These are phyloP conservation scores for Diaporthe vaccinii DNA, from an alignment of 2,329 filamentous ascomycete species.

Conservation along the genomic window DNA sequence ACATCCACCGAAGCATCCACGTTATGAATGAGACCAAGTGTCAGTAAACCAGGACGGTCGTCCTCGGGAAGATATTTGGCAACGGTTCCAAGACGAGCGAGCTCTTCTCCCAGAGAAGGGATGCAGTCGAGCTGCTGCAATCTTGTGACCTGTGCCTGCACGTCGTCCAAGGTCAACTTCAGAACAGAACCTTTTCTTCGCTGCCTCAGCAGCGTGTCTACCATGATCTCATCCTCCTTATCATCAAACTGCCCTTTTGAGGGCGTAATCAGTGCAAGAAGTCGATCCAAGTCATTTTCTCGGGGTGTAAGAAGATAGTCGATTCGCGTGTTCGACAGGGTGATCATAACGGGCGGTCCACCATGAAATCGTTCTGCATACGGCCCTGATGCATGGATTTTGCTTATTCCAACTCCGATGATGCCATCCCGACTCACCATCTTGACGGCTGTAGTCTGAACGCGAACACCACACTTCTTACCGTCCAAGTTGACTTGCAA, in stretches of 20 bases:
- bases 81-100: constrained; percentile 86
- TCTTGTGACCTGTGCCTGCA: constrained; percentile 74
- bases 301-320: constrained; percentile 81
- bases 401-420: constrained; percentile 80
- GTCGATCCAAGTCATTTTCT: constrained; percentile 83
- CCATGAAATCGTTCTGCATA: constrained; percentile 66
- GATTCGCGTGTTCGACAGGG: constrained; percentile 75
- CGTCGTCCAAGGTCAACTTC: constrained; percentile 74
- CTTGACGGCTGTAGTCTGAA: constrained; percentile 87
- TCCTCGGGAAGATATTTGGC: constrained; percentile 97
- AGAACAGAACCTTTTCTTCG: constrained; percentile 88
- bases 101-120: constrained; percentile 80
- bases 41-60: constrained; percentile 89
- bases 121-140: constrained; percentile 77
- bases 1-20: constrained; percentile 73
- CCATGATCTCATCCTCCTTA: constrained; percentile 91
- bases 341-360: constrained; percentile 72
- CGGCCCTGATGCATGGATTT: constrained; percentile 81
- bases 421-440: constrained; percentile 80
- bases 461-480: constrained; percentile 78
- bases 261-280: constrained; percentile 89
- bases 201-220: constrained; percentile 90
- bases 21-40: constrained; percentile 76
- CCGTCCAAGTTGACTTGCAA: constrained; percentile 83
- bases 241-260: constrained; percentile 91